Evolutionary conservation across 192 early-diverging fungal genomes (phyloP).

Genomic region (Gigaspora rosea): DNA sequence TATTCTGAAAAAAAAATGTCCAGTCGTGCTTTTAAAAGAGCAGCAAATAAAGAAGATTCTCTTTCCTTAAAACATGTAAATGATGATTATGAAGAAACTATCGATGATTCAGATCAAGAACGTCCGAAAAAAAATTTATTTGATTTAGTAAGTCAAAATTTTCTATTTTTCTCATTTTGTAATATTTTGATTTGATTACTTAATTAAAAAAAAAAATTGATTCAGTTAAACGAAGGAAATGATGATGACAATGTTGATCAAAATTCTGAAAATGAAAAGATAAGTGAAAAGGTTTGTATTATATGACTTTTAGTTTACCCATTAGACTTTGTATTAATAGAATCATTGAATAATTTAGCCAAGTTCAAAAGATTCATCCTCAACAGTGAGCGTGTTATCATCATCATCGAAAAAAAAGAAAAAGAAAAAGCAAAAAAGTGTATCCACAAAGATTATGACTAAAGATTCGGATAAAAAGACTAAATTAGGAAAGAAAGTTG

Average conservation of each 20-base stretch:
- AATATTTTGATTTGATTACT: neutral
- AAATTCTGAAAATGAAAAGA: neutral
- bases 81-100: conserved; percentile 2
- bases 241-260: neutral
- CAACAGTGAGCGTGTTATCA: too few species aligned
- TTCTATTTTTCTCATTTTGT: neutral
- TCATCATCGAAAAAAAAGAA: conserved; percentile 39
- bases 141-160: neutral
- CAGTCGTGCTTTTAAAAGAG: conserved; percentile 17
- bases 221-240: neutral
- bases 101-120: neutral
- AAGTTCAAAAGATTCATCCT: neutral
- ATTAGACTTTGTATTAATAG: neutral
- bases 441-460: conserved; percentile 32
- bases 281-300: neutral
- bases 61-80: neutral
- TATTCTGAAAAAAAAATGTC: conserved; percentile 2
- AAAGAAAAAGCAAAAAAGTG: conserved; percentile 57
- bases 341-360: neutral
- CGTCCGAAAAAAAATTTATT: conserved; percentile 3
- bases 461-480: conserved; percentile 22
- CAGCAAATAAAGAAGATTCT: conserved; percentile 12
- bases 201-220: neutral
- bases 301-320: neutral
- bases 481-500: conserved; percentile 36